Evolutionary conservation across 495 filamentous ascomycete genomes (phyloP).

Genomic region (Neurospora africana): DNA sequence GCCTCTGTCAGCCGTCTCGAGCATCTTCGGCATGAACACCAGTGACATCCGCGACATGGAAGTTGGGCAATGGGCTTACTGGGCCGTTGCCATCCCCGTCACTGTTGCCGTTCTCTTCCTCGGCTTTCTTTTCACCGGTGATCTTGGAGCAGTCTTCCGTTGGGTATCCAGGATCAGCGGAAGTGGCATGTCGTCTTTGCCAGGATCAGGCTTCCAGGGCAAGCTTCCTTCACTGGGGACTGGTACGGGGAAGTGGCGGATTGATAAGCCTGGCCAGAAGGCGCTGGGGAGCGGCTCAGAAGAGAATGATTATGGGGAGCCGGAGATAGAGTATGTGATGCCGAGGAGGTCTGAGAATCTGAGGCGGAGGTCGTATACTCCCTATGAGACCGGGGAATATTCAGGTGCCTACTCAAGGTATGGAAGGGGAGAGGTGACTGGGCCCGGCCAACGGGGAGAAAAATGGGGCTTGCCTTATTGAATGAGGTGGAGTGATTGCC

Average conservation of each 20-base stretch:
- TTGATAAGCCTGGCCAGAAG: not conserved
- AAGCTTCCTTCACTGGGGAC: not conserved
- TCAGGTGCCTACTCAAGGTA: not conserved
- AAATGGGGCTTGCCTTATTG: not conserved
- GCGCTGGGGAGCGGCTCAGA: not conserved
- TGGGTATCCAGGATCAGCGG: not conserved
- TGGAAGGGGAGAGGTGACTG: not conserved
- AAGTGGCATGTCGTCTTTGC: not conserved
- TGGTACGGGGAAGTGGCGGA: not conserved
- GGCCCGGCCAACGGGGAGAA: not conserved
- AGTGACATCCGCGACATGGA: constrained; percentile 41
- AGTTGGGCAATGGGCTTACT: constrained; percentile 36
- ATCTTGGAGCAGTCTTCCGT: constrained; percentile 3
- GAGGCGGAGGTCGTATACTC: not conserved
- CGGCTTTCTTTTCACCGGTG: constrained; percentile 25
- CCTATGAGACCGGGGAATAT: not conserved
- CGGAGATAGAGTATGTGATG: not conserved
- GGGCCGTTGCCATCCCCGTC: constrained; percentile 36
- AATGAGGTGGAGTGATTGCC: not conserved
- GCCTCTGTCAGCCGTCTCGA: constrained; percentile 51
- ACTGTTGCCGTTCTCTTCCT: constrained; percentile 29
- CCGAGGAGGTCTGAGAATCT: not conserved
- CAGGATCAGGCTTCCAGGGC: not conserved
- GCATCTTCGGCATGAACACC: constrained; percentile 52
- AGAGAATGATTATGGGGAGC: not conserved